Base-by-base conservation (phyloP, 163 green algal species). In the Trebouxia gelatinosa region DNA sequence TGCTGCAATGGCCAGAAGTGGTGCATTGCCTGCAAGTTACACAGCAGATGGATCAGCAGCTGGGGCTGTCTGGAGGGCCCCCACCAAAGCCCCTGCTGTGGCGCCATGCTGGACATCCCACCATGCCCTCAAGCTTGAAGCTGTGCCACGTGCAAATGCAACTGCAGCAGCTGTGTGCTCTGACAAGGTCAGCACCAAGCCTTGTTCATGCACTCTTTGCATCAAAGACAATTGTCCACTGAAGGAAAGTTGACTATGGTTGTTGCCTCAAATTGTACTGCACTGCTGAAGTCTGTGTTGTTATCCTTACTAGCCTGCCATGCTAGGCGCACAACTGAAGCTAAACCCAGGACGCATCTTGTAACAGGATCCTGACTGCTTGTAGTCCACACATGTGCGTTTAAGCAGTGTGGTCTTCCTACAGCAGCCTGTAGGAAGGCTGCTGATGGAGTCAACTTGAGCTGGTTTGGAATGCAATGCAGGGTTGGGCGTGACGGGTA, bases 11-110 rank as follows among this genome's bases (percentile, higher is more conserved):
- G 71, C 50, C 29, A 13, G 43, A 78, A 6, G 21, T 78, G 21
- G 46, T 51, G 32, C 43, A 76, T 43, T 28, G 61, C 23, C 13
- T 13, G 16, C 40, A 59, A 9, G 29, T 62, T n/a, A 43, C 40
- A 21, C 16, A 51, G 68, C 64, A 72, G 81, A 57, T 71, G 75
- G 43, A 75, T 28, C 37, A 34, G 11, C 54, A 62, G 3, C 76
- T 94, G 66, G 87, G 86, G 51, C 76, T 94, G 26, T 71, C 81
- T 6, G 48, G 31, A n/a, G 76, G 35, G 1, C 38, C 77, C 16
- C 77, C 85, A 7, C 59, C 82, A 48, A 92, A 92, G 78, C 90
- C 90, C 5, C 83, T 95, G 77, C 81, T 95, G 34, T 98, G 94
- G 94, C 78, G 80, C 23, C 46, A 81, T 3, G 91, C 79, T 26